Percentiles rank a stretch among this genome's conserved stretches.
phyloP scores from a whole-genome alignment of 1,284 basidiomycete genomes.

The Leccinum griseonigrum region DNA sequence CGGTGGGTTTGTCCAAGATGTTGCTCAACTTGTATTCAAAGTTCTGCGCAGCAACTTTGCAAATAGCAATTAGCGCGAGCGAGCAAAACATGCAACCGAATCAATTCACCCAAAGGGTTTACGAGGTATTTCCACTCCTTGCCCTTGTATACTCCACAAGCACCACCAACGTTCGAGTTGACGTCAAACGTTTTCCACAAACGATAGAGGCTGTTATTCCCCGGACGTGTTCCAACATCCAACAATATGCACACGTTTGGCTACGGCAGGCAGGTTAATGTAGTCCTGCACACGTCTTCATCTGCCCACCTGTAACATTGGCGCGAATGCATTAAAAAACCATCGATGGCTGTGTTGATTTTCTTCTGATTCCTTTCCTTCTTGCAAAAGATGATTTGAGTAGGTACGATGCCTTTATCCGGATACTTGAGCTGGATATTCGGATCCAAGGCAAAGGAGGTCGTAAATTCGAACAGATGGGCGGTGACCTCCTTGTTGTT shows the following conservation, averaged over 20 bases:
- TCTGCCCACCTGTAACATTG: slow-evolving; percentile 58
- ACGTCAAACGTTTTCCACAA: slow-evolving; percentile 96
- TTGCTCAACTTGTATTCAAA: slow-evolving; percentile 94
- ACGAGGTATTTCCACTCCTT: slow-evolving; percentile 78
- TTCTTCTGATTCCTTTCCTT: slow-evolving; percentile 97
- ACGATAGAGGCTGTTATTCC: slow-evolving; percentile 82
- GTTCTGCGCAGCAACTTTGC: slow-evolving; percentile 85
- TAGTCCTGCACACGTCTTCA: neutral
- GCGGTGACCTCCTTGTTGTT: slow-evolving; percentile 88
- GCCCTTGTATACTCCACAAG: slow-evolving; percentile 93
- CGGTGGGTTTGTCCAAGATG: slow-evolving; percentile 94
- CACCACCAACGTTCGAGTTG: slow-evolving; percentile 90
- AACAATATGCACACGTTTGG: slow-evolving; percentile 89
- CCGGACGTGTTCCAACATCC: slow-evolving; percentile 92
- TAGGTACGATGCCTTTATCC: slow-evolving; percentile 93
- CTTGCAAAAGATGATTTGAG: slow-evolving; percentile 89
- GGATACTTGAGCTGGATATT: slow-evolving; percentile 93
- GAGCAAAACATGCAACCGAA: neutral
- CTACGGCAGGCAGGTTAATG: slow-evolving; percentile 33
- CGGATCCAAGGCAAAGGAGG: slow-evolving; percentile 85
- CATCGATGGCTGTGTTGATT: slow-evolving; percentile 90
- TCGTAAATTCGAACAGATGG: slow-evolving; percentile 95
- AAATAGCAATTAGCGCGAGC: slow-evolving; percentile 7
- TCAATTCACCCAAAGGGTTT: slow-evolving; percentile 75
- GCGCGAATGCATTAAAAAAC: slow-evolving; percentile 92